phyloP scores from a whole-genome alignment of 805 yeast species.

The Wickerhamomyces strasburgensis region DNA sequence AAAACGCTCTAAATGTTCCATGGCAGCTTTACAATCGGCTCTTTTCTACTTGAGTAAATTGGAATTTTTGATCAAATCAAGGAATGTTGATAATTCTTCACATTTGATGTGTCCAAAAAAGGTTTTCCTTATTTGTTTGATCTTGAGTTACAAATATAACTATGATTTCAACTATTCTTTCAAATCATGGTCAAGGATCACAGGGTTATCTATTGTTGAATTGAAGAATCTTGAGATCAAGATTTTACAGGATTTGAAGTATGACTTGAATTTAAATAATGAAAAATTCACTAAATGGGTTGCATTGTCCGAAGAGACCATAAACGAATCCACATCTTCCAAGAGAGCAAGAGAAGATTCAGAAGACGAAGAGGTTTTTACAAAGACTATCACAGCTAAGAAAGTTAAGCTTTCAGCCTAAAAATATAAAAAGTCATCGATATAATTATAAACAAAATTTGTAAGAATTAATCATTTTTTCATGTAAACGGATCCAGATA shows the following conservation, averaged over 20 bases:
- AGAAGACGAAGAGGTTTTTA: no score
- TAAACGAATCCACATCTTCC: not conserved
- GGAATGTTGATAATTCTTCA: not conserved
- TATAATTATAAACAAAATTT: no score
- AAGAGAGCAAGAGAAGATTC: not conserved
- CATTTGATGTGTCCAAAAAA: conserved; percentile 50
- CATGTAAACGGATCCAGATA: no score
- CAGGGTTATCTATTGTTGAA: conserved; percentile 53
- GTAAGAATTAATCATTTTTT: no score
- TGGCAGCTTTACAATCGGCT: conserved; percentile 59
- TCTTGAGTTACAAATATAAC: conserved; percentile 66
- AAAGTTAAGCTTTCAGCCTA: no score
- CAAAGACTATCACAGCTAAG: no score
- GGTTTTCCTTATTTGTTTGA: conserved; percentile 60
- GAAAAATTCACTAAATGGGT: conserved; percentile 40
- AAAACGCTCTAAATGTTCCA: conserved; percentile 52
- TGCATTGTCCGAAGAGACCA: not conserved
- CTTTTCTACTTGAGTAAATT: conserved; percentile 58
- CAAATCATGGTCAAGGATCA: conserved; percentile 68
- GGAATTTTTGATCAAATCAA: conserved; percentile 23
- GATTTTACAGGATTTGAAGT: conserved; percentile 50
- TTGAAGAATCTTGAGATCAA: conserved; percentile 49
- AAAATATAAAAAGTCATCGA: no score
- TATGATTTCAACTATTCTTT: conserved; percentile 70
- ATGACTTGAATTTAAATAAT: conserved; percentile 49